Base-by-base conservation (phyloP, 495 filamentous ascomycete genomes). In the Physcia stellaris region DNA sequence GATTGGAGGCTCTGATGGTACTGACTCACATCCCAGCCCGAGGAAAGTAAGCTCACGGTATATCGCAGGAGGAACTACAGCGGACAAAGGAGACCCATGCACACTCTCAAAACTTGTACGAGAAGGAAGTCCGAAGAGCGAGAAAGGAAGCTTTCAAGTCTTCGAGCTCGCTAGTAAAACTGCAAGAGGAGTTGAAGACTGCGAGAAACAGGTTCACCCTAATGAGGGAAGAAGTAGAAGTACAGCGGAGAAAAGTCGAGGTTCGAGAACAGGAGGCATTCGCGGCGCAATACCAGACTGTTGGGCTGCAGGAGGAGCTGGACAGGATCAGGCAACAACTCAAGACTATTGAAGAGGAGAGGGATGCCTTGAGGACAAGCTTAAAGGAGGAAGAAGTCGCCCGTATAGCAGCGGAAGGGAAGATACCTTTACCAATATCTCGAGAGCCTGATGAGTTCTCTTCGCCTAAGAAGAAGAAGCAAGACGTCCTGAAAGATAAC, bases 111-210 rank as follows among this genome's bases (percentile, higher is more conserved):
- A 53, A 73, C 17, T 58, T 86, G 19, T 88, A 81, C 62, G 83
- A 92, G 57, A 92, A 90, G 49, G 85, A 92, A 53, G 76, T 88
- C 24, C 64, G 81, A 32, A 74, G 79, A 33, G 73, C 79, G n/a
- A 66, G 81, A 22, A 92, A 88, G 56, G 84, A 90, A 48, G 77
- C 79, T 0, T 92, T 85, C 62, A 88, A 84, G 35, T 73, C 79
- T 3, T 83, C 83, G 10, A 86, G 83, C 11, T 60, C 64, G 2
- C 51, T 83, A 11, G 78, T 90, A 16, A 85, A 92, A 49, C 47
- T 77, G 10, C 85, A 92, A 52, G 83, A 92, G 44, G 84, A 94
- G 49, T 59, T 88, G 39, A 87, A 88, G 49, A 58, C 78, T 4
- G 58, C 68, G 2, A 74, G 79, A 41, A 66, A 67, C 13, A 67